These are phyloP conservation scores for Fraxinus sp. DNA, from an alignment of 305 asterid species.

Conservation along the genomic window DNA sequence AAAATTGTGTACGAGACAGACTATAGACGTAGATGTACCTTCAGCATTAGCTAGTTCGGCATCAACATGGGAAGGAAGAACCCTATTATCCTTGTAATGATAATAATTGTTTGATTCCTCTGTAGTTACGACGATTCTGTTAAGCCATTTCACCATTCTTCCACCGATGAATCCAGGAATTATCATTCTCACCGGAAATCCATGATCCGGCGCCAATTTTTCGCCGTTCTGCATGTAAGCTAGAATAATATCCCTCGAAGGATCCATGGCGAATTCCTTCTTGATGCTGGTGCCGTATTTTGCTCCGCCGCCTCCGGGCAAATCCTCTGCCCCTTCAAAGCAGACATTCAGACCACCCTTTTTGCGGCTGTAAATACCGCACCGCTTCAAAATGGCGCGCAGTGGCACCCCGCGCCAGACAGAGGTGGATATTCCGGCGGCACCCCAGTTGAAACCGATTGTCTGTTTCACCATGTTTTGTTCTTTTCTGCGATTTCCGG, in stretches of 20 bases:
- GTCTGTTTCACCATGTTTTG: conserved; percentile 87
- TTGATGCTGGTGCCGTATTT: conserved; percentile 73
- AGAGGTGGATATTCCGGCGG: conserved; percentile 74
- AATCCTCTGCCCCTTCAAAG: conserved; percentile 79
- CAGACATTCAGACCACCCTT: conserved; percentile 67
- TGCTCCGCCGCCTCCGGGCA: conserved; percentile 94
- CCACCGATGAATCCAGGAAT: conserved; percentile 95
- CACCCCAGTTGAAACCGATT: conserved; percentile 93
- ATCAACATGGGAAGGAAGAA: conserved; percentile 84
- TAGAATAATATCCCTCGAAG: conserved; percentile 64
- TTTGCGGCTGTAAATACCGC: conserved; percentile 53
- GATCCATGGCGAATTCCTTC: conserved; percentile 74
- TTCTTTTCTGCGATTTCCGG: conserved; percentile 86
- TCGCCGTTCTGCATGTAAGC: conserved; percentile 96
- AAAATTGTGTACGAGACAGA: not conserved
- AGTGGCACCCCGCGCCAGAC: conserved; percentile 90
- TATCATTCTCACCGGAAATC: conserved; percentile 77
- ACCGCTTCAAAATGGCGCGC: conserved; percentile 51
- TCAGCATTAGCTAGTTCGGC: conserved; percentile 83
- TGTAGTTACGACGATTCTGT: conserved; percentile 65
- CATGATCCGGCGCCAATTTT: conserved; percentile 67
- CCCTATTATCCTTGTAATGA: conserved; percentile 74
- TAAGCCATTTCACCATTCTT: conserved; percentile 94
- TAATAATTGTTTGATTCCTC: conserved; percentile 68
- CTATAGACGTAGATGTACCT: conserved; percentile 40